These are phyloP conservation scores for Apophysomyces elegans DNA, from an alignment of 371 early-diverging fungal genomes.

Conservation along the genomic window DNA sequence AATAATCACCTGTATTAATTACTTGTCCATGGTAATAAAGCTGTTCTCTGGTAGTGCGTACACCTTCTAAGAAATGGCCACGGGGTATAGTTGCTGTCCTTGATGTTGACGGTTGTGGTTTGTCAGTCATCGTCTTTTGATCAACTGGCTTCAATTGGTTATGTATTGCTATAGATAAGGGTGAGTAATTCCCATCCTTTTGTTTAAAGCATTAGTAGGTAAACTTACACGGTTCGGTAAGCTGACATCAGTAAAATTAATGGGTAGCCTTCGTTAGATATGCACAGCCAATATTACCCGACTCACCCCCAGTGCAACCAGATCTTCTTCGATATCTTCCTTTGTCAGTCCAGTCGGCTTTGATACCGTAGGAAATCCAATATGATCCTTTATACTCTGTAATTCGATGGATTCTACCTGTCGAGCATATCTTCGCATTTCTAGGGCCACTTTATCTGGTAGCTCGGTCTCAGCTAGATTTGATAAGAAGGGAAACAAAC, in stretches of 20 bases:
- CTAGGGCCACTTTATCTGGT: not conserved
- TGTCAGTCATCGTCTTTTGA: constrained; percentile 7
- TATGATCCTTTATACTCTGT: constrained; percentile 27
- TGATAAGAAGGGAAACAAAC: too few species aligned
- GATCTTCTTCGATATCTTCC: constrained; percentile 42
- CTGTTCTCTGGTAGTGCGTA: constrained; percentile 29
- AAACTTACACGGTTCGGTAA: constrained; percentile 12
- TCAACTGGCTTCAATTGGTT: not conserved
- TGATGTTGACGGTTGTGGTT: constrained; percentile 3
- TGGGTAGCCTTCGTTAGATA: not conserved
- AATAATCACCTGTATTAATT: constrained; percentile 31
- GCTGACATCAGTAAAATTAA: not conserved
- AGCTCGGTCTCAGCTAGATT: not conserved
- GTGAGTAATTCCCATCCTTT: not conserved
- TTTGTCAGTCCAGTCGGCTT: constrained; percentile 25
- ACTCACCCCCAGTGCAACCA: constrained; percentile 50
- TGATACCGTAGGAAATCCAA: constrained; percentile 43
- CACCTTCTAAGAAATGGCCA: constrained; percentile 12
- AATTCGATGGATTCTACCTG: constrained; percentile 39
- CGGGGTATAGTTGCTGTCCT: constrained; percentile 1
- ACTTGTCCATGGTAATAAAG: constrained; percentile 29
- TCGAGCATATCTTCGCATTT: not conserved
- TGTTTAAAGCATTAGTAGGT: not conserved
- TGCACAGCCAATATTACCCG: not conserved
- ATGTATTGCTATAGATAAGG: not conserved